A percentile compares a stretch with the other conserved stretches of the same genome.
These are phyloP conservation scores for Verticillium albo-atrum DNA, from an alignment of 2,329 filamentous ascomycete species.

Conservation along the genomic window DNA sequence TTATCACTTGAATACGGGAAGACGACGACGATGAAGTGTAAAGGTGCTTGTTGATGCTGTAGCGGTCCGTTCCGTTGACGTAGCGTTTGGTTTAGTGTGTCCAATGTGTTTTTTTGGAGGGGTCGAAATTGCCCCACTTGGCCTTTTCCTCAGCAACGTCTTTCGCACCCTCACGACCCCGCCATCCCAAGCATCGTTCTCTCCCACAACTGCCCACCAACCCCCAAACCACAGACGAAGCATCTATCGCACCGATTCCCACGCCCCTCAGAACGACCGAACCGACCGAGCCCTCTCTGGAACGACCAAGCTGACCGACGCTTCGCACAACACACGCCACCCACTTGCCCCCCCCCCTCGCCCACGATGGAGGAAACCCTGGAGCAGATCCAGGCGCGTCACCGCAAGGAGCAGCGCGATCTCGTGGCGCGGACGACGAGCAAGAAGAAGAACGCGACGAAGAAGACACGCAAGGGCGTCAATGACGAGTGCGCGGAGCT, in stretches of 20 bases:
- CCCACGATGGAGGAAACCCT: slow-evolving; percentile 46
- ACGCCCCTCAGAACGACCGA: too few species aligned
- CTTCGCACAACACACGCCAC: too few species aligned
- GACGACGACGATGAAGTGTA: too few species aligned
- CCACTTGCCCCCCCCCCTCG: too few species aligned
- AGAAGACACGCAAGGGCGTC: slow-evolving; percentile 73
- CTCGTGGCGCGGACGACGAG: slow-evolving; percentile 80
- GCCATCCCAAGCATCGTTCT: too few species aligned
- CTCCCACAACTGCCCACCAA: not conserved
- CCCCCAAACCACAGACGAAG: not conserved
- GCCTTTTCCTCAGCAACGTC: not conserved
- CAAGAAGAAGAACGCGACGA: slow-evolving; percentile 96
- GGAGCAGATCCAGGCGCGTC: slow-evolving; percentile 73
- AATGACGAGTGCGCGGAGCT: slow-evolving; percentile 71
- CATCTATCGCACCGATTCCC: too few species aligned
- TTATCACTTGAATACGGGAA: too few species aligned
- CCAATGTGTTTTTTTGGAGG: not conserved
- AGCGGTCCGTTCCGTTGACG: too few species aligned
- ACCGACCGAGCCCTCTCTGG: too few species aligned
- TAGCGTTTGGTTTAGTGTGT: too few species aligned
- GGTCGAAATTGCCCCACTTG: not conserved
- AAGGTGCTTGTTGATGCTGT: too few species aligned
- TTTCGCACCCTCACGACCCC: not conserved
- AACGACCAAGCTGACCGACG: too few species aligned
- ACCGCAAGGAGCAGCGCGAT: slow-evolving; percentile 85